These are phyloP conservation scores for Colletotrichum theobromicola DNA, from an alignment of 2,329 filamentous ascomycete genomes.

Conservation along the genomic window DNA sequence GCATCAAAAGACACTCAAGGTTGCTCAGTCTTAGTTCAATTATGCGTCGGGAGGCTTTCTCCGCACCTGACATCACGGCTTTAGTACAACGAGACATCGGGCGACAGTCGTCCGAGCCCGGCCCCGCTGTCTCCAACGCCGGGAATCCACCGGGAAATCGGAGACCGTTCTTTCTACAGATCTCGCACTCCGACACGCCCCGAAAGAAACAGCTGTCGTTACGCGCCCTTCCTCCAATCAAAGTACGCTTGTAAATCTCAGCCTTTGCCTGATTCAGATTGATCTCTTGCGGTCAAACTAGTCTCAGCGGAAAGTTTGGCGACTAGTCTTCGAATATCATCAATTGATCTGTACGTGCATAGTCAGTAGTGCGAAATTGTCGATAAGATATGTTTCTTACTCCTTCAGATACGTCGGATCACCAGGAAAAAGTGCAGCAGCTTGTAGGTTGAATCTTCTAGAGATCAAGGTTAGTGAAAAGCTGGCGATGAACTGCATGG, in stretches of 20 bases:
- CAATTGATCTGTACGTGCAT: neutral
- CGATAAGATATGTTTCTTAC: neutral
- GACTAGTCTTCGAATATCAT: neutral
- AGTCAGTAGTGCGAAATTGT: neutral
- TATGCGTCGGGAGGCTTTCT: neutral
- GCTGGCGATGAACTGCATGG: neutral
- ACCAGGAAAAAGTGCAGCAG: neutral
- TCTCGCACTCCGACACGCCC: neutral
- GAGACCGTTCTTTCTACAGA: neutral
- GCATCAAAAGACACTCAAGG: neutral
- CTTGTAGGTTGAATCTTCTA: neutral
- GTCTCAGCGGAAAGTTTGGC: neutral
- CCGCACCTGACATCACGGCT: neutral
- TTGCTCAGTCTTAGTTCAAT: neutral
- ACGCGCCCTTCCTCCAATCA: neutral
- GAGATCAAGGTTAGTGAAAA: neutral
- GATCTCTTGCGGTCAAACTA: neutral
- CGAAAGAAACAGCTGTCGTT: neutral
- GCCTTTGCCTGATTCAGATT: neutral
- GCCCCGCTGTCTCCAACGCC: neutral
- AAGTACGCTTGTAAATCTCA: neutral
- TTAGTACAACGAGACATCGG: neutral
- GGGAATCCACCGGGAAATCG: conserved; percentile 21
- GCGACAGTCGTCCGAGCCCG: neutral
- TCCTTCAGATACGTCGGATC: neutral